Conservation (phyloP, 768 basidiomycete genomes). For the Chalciporus sphaerocephalus region DNA sequence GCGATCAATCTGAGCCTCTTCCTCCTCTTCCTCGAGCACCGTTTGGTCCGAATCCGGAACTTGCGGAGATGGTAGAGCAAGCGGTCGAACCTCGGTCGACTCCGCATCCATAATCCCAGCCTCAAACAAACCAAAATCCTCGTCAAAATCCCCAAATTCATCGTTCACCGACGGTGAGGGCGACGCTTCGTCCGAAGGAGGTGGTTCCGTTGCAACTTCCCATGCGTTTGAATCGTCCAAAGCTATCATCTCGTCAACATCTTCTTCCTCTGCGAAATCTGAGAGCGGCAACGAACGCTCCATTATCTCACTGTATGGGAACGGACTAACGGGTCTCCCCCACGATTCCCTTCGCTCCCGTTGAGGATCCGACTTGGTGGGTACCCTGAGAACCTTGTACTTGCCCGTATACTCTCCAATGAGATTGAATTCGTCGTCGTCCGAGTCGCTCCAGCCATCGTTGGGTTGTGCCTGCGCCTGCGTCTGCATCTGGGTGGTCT, state of each 20-base stretch:
- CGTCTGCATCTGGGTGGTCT: too few species aligned
- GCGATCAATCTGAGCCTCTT: conserved; percentile 34
- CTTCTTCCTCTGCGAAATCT: conserved; percentile 7
- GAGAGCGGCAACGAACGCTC: conserved; percentile 25
- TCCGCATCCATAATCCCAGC: conserved; percentile 9
- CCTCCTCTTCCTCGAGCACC: conserved; percentile 22
- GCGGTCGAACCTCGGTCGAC: conserved; percentile 10
- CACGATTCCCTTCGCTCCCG: conserved; percentile 49
- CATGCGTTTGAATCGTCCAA: conserved; percentile 10
- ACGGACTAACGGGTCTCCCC: conserved; percentile 71
- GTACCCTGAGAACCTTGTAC: conserved; percentile 52
- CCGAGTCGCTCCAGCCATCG: conserved; percentile 27
- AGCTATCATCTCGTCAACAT: neutral
- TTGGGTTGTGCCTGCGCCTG: neutral
- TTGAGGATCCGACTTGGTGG: conserved; percentile 62
- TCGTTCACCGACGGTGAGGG: conserved; percentile 7
- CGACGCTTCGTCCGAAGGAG: conserved; percentile 10
- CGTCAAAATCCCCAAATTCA: conserved; percentile 18
- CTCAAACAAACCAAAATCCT: conserved; percentile 14
- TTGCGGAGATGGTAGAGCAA: neutral
- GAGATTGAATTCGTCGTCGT: conserved; percentile 33
- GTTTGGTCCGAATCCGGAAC: conserved; percentile 16
- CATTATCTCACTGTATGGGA: conserved; percentile 40
- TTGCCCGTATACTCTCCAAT: conserved; percentile 65
- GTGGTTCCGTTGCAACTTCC: conserved; percentile 23